Evolutionary conservation across 331 rosid species (phyloP).

Genomic region (Acacia concinna): DNA sequence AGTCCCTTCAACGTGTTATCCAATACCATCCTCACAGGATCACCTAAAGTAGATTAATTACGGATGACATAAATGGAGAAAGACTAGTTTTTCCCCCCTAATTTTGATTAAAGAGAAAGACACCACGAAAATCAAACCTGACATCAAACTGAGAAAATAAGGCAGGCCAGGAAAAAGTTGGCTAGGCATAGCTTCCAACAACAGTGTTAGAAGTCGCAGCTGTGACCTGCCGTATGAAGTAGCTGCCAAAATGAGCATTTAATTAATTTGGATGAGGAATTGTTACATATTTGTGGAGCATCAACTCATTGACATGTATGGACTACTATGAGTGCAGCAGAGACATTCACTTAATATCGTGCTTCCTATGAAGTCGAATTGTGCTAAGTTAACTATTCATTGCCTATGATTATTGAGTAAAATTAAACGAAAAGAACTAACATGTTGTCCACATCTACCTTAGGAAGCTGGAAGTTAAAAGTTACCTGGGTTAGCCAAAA

Average conservation of each 20-base stretch:
- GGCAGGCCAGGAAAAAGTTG: constrained; percentile 52
- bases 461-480: background rate
- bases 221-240: constrained; percentile 76
- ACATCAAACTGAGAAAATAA: constrained; percentile 45
- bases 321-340: no score
- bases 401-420: background rate
- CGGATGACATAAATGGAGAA: no score
- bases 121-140: constrained; percentile 57
- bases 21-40: constrained; percentile 45
- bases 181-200: constrained; percentile 60
- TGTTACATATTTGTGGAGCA: constrained; percentile 9
- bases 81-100: background rate
- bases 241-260: constrained; percentile 55
- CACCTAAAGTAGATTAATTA: constrained; percentile 52
- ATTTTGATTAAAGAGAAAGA: constrained; percentile 23
- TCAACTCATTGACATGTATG: background rate
- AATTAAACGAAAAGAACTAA: background rate
- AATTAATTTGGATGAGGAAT: constrained; percentile 7
- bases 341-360: no score
- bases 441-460: background rate
- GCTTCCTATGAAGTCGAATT: no score
- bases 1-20: constrained; percentile 53
- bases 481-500: constrained; percentile 85
- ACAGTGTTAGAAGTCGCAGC: constrained; percentile 50
- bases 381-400: no score